Evolutionary conservation across 305 asterid genomes (phyloP), one percentile per base, ranked within the genome.

Genomic region (Plantago coronopus): DNA sequence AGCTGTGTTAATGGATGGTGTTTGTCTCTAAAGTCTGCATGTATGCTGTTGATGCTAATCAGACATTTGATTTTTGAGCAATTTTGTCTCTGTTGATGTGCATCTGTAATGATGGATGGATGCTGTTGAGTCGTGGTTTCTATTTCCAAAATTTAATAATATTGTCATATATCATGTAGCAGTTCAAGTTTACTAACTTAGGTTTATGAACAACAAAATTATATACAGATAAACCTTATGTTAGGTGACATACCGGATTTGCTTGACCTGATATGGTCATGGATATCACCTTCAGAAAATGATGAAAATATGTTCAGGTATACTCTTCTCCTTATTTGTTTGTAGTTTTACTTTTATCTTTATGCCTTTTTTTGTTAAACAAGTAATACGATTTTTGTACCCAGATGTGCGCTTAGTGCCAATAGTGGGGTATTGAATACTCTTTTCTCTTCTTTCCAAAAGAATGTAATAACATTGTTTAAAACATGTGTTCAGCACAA

Each of bases 251-350:
- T 94, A 55, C 97, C 97, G 63, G 75, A 75, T 63, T 76, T 94
- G 80, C 94, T 94, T 43, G 95, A 87, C 72, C 87, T 87, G 70
- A 78, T 94, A 38, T 89, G 81, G 87, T 82, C 93, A 66, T 94
- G 99, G 99, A 87, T 94, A 79, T 89, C 97, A 31, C 96, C 97
- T 68, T 79, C 93, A 10, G 95, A 82, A 59, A 81, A 81, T 62
- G 93, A 74, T 31, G 84, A 72, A 57, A 79, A 75, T 70, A 67
- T 62, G 64, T 94, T 85, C 90, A 94, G 94, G 99, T 94, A 76
- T 34, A 34, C 42, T 1, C 9, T 34, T 34, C 42, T 63, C 34
- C 47, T 48, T 44, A 11, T 64, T 45, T 45, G 66, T 17, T 51
- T 42, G 37, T 50, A 17, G 10, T 40, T 38, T 48, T 65, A 18